Evolutionary conservation across 148 eudicot species (phyloP).

Genomic region (Cornus suecica): DNA sequence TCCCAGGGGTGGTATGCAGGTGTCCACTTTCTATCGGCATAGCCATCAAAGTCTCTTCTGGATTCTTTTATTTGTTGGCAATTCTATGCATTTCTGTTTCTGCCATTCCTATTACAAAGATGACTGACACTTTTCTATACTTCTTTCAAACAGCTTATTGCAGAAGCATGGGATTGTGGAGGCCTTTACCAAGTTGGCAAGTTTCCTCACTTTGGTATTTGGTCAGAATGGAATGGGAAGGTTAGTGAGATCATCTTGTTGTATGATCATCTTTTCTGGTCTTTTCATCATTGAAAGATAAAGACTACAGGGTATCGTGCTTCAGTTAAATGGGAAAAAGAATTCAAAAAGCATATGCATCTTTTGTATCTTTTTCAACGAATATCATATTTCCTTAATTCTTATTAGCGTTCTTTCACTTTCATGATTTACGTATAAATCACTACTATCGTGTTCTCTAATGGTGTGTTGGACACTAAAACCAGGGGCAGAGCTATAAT

Average conservation of each 20-base stretch:
- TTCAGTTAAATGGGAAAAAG: neutral
- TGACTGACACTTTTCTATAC: constrained; percentile 6
- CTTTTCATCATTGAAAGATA: neutral
- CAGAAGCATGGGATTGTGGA: constrained; percentile 99
- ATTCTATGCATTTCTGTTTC: neutral
- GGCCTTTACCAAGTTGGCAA: constrained; percentile 98
- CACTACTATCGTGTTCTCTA: neutral
- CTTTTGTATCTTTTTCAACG: too few relatives aligned
- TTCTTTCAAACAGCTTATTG: constrained; percentile 64
- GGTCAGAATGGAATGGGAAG: constrained; percentile 99
- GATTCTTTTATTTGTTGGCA: neutral
- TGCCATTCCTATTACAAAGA: neutral
- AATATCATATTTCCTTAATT: neutral
- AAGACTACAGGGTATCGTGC: neutral
- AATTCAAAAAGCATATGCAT: neutral
- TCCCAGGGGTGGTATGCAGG: neutral
- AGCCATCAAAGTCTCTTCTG: too few relatives aligned
- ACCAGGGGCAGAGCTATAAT: neutral
- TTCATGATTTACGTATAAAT: constrained; percentile 3
- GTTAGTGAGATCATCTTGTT: constrained; percentile 30
- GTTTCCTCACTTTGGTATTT: constrained; percentile 97
- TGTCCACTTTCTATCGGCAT: neutral
- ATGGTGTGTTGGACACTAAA: neutral
- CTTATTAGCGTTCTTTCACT: neutral
- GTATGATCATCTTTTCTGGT: neutral